Evolutionary conservation across 352 stramenopile genomes (phyloP).

Genomic region (Pythium volutum): DNA sequence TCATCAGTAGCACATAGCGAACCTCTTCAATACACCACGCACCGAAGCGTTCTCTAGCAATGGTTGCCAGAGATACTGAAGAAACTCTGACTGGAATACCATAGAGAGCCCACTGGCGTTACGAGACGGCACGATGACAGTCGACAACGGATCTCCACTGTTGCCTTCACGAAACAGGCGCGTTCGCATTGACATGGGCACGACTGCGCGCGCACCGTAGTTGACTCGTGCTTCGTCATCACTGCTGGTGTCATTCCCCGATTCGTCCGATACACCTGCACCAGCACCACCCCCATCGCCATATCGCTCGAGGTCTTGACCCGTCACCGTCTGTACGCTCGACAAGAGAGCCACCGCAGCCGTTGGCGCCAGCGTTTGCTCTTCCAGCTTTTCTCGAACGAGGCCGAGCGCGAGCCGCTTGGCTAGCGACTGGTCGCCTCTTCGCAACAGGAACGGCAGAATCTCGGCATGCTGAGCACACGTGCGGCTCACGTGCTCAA

Average conservation of each 20-base stretch:
- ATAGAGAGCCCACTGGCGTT: constrained; percentile 46
- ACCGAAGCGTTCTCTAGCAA: constrained; percentile 45
- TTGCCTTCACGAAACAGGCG: constrained; percentile 4
- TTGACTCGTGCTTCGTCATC: constrained; percentile 28
- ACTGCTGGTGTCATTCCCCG: constrained; percentile 36
- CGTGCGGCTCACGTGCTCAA: constrained; percentile 51
- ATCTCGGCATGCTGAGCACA: constrained; percentile 59
- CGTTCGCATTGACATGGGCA: constrained; percentile 20
- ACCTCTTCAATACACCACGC: constrained; percentile 5
- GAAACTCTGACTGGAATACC: constrained; percentile 61
- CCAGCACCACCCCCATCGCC: neutral
- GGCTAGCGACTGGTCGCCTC: constrained; percentile 39
- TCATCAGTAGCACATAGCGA: neutral
- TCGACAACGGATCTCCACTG: neutral
- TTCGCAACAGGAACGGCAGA: constrained; percentile 62
- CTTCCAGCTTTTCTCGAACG: constrained; percentile 49
- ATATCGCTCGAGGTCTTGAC: constrained; percentile 27
- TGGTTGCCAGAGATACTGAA: constrained; percentile 44
- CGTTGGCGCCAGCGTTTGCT: constrained; percentile 39
- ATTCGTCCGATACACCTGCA: constrained; percentile 28
- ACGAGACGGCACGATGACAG: constrained; percentile 1
- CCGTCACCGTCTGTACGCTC: constrained; percentile 45
- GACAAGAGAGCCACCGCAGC: constrained; percentile 35
- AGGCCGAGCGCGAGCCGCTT: constrained; percentile 54
- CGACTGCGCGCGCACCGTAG: constrained; percentile 15